Conservation (phyloP, 345 rosid genomes). For the Bretschneidera sinensis region DNA sequence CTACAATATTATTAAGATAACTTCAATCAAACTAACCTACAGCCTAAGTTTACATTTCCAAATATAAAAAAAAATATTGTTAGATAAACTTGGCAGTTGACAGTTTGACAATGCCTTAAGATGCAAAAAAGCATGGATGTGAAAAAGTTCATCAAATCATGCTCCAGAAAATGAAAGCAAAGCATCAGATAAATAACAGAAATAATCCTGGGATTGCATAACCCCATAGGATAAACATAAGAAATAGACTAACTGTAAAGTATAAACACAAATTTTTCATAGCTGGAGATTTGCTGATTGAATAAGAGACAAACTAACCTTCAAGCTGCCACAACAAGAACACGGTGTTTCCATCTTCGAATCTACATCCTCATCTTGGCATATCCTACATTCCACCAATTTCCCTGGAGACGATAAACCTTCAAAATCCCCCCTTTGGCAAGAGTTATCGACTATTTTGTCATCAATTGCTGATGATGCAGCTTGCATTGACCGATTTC, state of each 20-base stretch:
- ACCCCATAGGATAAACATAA: background rate
- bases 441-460: conserved; percentile 21
- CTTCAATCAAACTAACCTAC: too few species aligned
- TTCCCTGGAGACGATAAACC: conserved; percentile 35
- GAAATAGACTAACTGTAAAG: too few species aligned
- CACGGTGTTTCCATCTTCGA: conserved; percentile 91
- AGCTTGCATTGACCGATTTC: conserved; percentile 44
- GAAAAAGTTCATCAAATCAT: too few species aligned
- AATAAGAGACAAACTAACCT: conserved; percentile 37
- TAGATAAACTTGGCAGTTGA: too few species aligned
- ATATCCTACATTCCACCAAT: conserved; percentile 86
- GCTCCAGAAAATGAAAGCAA: background rate
- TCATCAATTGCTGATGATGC: conserved; percentile 28
- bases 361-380: conserved; percentile 86
- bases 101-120: too few species aligned
- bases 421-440: conserved; percentile 33
- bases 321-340: conserved; percentile 86
- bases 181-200: background rate
- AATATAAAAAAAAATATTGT: too few species aligned
- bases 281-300: background rate
- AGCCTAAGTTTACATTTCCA: too few species aligned
- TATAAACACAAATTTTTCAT: too few species aligned
- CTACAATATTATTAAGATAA: too few species aligned
- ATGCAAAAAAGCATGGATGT: too few species aligned
- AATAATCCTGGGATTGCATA: background rate